Evolutionary conservation across 2,329 filamentous ascomycete genomes (phyloP).

Genomic region (Colletotrichum theobromicola): DNA sequence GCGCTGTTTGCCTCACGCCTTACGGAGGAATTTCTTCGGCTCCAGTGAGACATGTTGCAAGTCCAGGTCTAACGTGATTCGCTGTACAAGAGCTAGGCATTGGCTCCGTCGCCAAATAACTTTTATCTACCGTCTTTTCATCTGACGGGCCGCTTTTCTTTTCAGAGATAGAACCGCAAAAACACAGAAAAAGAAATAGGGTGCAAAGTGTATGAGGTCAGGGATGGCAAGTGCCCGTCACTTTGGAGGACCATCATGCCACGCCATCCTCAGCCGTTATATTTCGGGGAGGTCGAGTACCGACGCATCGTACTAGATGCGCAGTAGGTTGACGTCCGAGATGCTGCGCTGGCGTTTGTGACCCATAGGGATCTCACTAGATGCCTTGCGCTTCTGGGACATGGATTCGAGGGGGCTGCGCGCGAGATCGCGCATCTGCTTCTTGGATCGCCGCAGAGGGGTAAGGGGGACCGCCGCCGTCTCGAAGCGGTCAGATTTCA

Average conservation of each 20-base stretch:
- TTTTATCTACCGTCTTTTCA: conserved; percentile 13
- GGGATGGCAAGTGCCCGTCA: conserved; percentile 38
- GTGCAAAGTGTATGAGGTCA: conserved; percentile 38
- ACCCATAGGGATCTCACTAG: conserved; percentile 41
- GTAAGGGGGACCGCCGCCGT: conserved; percentile 73
- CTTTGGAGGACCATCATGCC: conserved; percentile 26
- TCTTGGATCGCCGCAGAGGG: conserved; percentile 66
- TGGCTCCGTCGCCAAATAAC: neutral
- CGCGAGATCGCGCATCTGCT: conserved; percentile 45
- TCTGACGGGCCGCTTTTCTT: neutral
- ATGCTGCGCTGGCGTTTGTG: conserved; percentile 67
- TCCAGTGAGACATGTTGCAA: neutral
- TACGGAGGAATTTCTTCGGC: neutral
- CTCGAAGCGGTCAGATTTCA: conserved; percentile 69
- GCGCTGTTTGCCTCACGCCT: neutral
- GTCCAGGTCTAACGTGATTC: neutral
- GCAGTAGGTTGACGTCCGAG: conserved; percentile 58
- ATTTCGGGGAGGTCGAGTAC: conserved; percentile 7
- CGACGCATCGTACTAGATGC: conserved; percentile 37
- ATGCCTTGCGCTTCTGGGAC: conserved; percentile 62
- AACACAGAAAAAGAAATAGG: conserved; percentile 16
- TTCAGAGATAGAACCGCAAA: conserved; percentile 3
- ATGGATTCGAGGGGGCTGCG: conserved; percentile 55
- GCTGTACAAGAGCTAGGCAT: neutral
- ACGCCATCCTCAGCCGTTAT: conserved; percentile 55